Evolutionary conservation across 2,329 filamentous ascomycete species (phyloP).

Genomic region (Furcasterigmium furcatum): DNA sequence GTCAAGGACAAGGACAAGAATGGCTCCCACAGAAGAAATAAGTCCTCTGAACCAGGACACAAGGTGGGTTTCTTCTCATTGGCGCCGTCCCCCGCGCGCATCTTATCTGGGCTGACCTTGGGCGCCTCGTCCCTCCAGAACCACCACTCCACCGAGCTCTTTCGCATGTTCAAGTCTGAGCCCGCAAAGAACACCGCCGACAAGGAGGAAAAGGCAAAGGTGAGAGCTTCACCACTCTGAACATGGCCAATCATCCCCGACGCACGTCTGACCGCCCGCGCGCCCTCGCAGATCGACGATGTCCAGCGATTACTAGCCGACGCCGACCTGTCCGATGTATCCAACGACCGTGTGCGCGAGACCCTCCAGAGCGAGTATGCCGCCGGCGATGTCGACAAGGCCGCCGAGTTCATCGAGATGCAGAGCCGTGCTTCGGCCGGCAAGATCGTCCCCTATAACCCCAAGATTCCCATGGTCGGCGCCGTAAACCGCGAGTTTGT

Average conservation of each 20-base stretch:
- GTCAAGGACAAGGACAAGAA: constrained; percentile 69
- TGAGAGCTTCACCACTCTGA: no score
- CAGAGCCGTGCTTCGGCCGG: constrained; percentile 81
- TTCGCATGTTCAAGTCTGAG: constrained; percentile 62
- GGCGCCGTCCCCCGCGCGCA: constrained; percentile 5
- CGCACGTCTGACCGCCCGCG: no score
- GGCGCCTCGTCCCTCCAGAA: constrained; percentile 28
- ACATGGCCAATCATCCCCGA: constrained; percentile 14
- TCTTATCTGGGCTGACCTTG: neutral
- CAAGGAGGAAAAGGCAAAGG: constrained; percentile 45
- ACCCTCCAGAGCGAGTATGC: constrained; percentile 61
- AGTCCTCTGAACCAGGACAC: constrained; percentile 50
- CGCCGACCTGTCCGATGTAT: constrained; percentile 41
- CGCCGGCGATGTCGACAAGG: constrained; percentile 67
- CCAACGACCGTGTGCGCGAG: constrained; percentile 54
- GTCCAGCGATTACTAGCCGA: constrained; percentile 27
- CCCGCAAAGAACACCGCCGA: constrained; percentile 52
- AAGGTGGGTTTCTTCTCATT: constrained; percentile 38
- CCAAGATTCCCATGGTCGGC: constrained; percentile 70
- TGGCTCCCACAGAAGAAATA: constrained; percentile 48
- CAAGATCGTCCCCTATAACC: constrained; percentile 71
- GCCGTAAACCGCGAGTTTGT: constrained; percentile 83
- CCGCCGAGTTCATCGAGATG: constrained; percentile 72
- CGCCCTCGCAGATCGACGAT: constrained; percentile 31
- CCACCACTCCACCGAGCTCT: constrained; percentile 54